Base-by-base conservation (phyloP, 345 rosid genomes). In the Brassica napus region DNA sequence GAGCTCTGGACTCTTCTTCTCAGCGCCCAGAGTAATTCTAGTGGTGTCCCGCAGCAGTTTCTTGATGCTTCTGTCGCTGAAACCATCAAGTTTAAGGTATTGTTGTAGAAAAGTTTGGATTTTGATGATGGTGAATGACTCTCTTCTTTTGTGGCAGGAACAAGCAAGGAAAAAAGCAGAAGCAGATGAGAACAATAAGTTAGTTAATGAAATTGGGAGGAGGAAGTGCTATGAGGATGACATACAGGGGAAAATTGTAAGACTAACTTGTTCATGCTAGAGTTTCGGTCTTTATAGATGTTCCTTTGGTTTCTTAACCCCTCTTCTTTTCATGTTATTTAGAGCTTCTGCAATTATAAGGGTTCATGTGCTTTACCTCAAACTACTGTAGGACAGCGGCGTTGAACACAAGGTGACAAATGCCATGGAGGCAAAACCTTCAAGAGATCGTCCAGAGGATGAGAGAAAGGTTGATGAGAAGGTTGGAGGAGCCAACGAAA, bases 341-440 rank as follows among this genome's bases (percentile, higher is more conserved):
- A 93, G 98, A 90, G 84, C 97, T 93, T 91, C 99, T 93, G 94
- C 94, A 89, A 90, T 96, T 93, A 90, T 96, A 90, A 90, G 97
- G 97, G 93, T 88, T 95, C 98, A 95, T 95, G 93, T 91, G 94
- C 99, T 95, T 96, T 93, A 90, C 97, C 93, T 92, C 94, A 90
- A 91, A 93, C 99, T 95, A 86, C 97, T 93, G 98, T 96, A 96
- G 99, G 99, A 93, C 85, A 86, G 86, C 65, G 82, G 82, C 71
- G 89, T 32, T 82, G 89, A 85, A 63, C 78, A 42, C 54, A 91
- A 81, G 88, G 84, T 75, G 72, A 71, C 64, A 64, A 79, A 78
- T 80, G 80, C 82, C 73, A 52, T 81, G 88, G 96, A 83, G 68
- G 72, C 34, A 24, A 89, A 80, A 83, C 77, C 66, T 74, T 85